phyloP scores from a whole-genome alignment of 108 stramenopile genomes.

The Nannochloropsis gaditana region DNA sequence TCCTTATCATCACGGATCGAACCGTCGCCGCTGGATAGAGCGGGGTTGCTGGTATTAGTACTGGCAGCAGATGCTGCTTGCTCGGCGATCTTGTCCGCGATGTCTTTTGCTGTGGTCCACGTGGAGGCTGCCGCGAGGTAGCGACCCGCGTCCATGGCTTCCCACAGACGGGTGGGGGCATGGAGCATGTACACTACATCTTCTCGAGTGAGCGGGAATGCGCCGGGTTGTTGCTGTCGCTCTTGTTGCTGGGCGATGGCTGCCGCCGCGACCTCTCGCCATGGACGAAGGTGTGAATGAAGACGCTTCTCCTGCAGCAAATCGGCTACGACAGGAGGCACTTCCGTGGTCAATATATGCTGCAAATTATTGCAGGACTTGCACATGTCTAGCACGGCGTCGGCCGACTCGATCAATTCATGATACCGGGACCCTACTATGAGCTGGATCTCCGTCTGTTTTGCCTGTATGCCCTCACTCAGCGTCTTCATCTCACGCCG shows the following conservation, averaged over 20 bases:
- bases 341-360: neutral
- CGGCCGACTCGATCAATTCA: constrained; percentile 35
- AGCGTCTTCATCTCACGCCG: constrained; percentile 10
- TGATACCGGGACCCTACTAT: constrained; percentile 40
- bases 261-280: neutral
- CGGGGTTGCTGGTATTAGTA: neutral
- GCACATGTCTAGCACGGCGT: constrained; percentile 25
- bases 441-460: constrained; percentile 32
- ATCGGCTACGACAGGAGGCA: neutral
- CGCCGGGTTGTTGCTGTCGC: neutral
- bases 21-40: neutral
- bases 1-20: neutral
- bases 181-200: neutral
- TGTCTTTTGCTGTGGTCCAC: neutral
- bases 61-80: neutral
- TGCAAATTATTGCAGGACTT: neutral
- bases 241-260: neutral
- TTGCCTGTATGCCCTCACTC: constrained; percentile 18
- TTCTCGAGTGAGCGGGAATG: neutral
- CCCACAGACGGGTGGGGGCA: neutral
- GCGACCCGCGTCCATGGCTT: constrained; percentile 17
- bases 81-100: neutral
- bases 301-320: neutral
- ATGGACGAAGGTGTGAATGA: neutral
- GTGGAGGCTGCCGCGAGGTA: neutral